Base-by-base conservation (phyloP, 208 protist genomes). In the Crithidia brevicula region DNA sequence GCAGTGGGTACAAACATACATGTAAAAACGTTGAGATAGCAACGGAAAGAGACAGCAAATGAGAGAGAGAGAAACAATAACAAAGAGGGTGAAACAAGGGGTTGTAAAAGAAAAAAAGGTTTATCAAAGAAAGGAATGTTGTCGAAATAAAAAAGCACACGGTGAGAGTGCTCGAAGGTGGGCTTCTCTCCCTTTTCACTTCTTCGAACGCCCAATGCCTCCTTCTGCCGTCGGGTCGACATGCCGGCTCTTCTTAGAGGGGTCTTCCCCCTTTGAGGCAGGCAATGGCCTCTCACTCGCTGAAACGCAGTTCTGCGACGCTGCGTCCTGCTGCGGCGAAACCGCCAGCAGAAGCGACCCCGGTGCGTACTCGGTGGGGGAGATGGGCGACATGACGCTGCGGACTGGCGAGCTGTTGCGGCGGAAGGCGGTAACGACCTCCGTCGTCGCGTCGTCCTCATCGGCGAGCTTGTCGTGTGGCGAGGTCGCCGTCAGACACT, bases 391-490 rank as follows among this genome's bases (percentile, higher is more conserved):
- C 51, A 67, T 66, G 51, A 40, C 58, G 27, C 49, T 54, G 33
- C 36, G 59, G 6, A 16, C 47, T 3, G 60, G 47, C 4, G 43
- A 66, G 47, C 31, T 56, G 22, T 18, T 30, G 27, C 40, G 25
- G 20, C 43, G 69, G 40, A 56, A 67, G 42, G 69, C 69, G 43
- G 69, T 74, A 40, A 67, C 60, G 11, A 47, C 42, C 13, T 34
- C 23, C 43, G 42, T 74, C 16, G 11, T 8, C 16, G 58, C 15
- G 43, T 63, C 69, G 20, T 60, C 69, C 11, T 67, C 69, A 20
- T 67, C 67, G 25, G 15, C 30, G 28, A 20, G 27, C n/a, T 64
- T 52, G 27, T 60, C 50, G 22, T 40, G 58, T 15, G 2, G 30
- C n/a, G n/a, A 13, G 27, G 40, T 7, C 20, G 27, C 4, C 18